These are phyloP conservation scores for Neofusicoccum parvum DNA, from an alignment of 2,329 filamentous ascomycete species.

Conservation along the genomic window DNA sequence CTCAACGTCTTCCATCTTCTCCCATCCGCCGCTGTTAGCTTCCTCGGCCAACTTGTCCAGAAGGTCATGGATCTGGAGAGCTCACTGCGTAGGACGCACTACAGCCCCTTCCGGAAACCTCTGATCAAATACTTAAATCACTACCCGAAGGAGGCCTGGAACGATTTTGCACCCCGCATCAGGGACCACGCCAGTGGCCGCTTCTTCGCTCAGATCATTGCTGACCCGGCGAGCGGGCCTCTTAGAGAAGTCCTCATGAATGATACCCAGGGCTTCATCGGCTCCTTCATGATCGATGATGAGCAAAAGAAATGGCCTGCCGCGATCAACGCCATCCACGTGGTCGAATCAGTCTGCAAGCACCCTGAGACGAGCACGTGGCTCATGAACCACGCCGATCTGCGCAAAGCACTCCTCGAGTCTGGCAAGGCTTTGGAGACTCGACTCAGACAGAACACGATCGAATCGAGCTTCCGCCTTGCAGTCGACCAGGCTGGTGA, in stretches of 20 bases:
- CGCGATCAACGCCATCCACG: slow-evolving; percentile 83
- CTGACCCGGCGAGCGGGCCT: slow-evolving; percentile 71
- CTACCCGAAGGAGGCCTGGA: slow-evolving; percentile 86
- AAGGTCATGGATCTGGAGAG: slow-evolving; percentile 88
- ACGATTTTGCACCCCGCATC: slow-evolving; percentile 74
- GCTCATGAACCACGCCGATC: slow-evolving; percentile 58
- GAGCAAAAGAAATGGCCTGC: slow-evolving; percentile 72
- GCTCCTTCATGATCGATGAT: slow-evolving; percentile 64
- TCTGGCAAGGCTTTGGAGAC: slow-evolving; percentile 78
- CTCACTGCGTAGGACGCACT: slow-evolving; percentile 80
- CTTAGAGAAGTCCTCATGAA: slow-evolving; percentile 74
- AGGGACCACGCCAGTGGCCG: slow-evolving; percentile 86
- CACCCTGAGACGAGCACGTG: slow-evolving; percentile 67
- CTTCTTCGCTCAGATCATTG: slow-evolving; percentile 85
- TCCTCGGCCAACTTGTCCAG: slow-evolving; percentile 87
- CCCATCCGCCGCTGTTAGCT: slow-evolving; percentile 83
- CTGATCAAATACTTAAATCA: slow-evolving; percentile 92
- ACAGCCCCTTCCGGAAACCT: slow-evolving; percentile 87
- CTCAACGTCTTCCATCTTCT: slow-evolving; percentile 98
- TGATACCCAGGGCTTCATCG: slow-evolving; percentile 72
- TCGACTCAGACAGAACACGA: slow-evolving; percentile 68
- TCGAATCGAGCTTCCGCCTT: slow-evolving; percentile 74
- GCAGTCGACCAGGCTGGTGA: slow-evolving; percentile 88
- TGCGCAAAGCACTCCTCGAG: slow-evolving; percentile 61
- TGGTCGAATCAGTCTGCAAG: slow-evolving; percentile 76